These are phyloP conservation scores for Anthoceros angustus DNA, from an alignment of 225 moss, liverwort and hornwort genomes.

Conservation along the genomic window DNA sequence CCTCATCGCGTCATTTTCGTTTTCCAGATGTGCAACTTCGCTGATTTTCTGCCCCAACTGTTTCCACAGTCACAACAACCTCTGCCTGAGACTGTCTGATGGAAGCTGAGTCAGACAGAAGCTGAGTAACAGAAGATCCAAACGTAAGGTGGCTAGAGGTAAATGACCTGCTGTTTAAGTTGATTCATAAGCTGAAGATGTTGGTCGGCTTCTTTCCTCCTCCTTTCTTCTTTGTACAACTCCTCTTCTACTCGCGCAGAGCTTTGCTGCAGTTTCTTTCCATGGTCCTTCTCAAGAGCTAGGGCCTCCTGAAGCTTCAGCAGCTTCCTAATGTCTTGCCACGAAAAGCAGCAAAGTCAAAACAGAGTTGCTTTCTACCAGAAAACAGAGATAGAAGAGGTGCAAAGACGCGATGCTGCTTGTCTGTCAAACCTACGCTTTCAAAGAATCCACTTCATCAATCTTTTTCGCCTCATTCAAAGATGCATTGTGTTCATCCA, in stretches of 20 bases:
- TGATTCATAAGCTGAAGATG: background rate
- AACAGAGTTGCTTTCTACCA: background rate
- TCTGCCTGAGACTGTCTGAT: too few relatives aligned
- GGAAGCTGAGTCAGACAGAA: too few relatives aligned
- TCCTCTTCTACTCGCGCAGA: background rate
- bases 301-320: background rate
- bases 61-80: background rate
- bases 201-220: background rate
- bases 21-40: background rate
- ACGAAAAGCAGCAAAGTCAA: background rate
- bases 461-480: background rate
- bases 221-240: background rate
- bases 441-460: constrained; percentile 1
- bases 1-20: background rate
- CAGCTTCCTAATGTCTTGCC: background rate
- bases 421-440: background rate
- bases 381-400: too few relatives aligned
- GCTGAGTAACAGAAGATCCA: too few relatives aligned
- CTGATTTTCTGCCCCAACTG: background rate
- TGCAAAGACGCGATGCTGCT: too few relatives aligned
- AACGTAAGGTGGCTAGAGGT: too few relatives aligned
- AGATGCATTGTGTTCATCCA: constrained; percentile 3
- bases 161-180: background rate
- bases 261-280: background rate
- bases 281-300: background rate